A percentile compares a stretch with the other conserved stretches of the same genome.
phyloP scores from a whole-genome alignment of 257 asterid genomes.

The Ilex asprella region DNA sequence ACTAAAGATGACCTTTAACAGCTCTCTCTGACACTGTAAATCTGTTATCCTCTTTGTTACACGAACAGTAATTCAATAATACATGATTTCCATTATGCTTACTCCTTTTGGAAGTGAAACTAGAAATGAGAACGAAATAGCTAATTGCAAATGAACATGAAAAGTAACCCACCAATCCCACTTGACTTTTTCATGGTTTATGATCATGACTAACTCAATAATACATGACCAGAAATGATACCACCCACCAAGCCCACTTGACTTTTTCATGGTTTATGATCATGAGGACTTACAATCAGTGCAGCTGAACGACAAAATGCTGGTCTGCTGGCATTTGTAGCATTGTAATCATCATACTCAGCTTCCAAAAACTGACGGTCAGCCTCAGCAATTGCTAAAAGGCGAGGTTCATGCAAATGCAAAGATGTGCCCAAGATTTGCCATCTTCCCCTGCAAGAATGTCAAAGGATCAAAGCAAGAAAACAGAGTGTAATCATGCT shows the following conservation, averaged over 20 bases:
- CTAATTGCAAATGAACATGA: not conserved
- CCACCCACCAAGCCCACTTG: too few relatives aligned
- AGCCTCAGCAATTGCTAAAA: constrained; percentile 90
- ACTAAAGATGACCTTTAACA: not conserved
- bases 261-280: not conserved
- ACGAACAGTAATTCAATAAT: not conserved
- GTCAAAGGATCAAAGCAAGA: constrained; percentile 9
- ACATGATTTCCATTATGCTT: too few relatives aligned
- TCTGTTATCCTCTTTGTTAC: not conserved
- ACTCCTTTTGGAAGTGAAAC: not conserved
- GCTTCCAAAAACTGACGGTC: constrained; percentile 90
- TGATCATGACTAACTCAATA: too few relatives aligned
- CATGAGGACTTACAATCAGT: constrained; percentile 64
- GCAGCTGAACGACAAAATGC: constrained; percentile 96
- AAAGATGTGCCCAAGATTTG: constrained; percentile 89
- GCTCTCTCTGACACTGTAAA: not conserved
- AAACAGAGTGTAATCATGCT: not conserved
- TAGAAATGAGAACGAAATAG: not conserved
- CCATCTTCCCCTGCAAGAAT: constrained; percentile 81
- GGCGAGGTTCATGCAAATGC: constrained; percentile 86
- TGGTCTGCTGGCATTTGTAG: constrained; percentile 76
- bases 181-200: not conserved
- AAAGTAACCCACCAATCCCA: too few relatives aligned
- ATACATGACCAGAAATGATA: too few relatives aligned
- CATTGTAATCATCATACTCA: constrained; percentile 77